Evolutionary conservation across 371 early-diverging fungal species (phyloP).

Genomic region (Mortierella sp.): DNA sequence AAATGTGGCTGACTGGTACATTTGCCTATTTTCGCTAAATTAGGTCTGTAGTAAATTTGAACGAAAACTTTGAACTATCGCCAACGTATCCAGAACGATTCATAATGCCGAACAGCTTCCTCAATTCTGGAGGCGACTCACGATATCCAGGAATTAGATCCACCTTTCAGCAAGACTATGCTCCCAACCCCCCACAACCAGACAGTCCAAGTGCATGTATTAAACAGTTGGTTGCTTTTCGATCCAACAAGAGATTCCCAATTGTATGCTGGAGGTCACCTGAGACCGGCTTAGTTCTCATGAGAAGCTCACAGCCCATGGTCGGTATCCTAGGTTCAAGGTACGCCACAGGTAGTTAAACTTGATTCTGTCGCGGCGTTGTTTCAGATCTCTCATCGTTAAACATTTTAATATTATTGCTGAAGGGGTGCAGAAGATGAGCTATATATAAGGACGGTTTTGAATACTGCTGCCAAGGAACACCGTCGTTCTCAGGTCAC

Average conservation of each 20-base stretch:
- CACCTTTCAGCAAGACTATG: background rate
- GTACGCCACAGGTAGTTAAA: constrained; percentile 8
- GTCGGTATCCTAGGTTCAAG: constrained; percentile 50
- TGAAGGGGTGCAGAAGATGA: constrained; percentile 49
- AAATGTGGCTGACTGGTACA: background rate
- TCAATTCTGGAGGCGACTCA: constrained; percentile 1
- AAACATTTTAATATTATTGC: background rate
- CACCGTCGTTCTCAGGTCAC: background rate
- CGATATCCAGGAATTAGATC: background rate
- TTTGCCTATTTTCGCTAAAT: background rate
- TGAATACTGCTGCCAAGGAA: constrained; percentile 35
- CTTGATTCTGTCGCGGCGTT: background rate
- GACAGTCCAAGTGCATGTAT: constrained; percentile 19
- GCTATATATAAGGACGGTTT: constrained; percentile 33
- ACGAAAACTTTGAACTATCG: constrained; percentile 35
- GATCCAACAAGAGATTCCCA: constrained; percentile 46
- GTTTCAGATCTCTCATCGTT: background rate
- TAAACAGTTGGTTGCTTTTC: constrained; percentile 33
- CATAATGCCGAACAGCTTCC: constrained; percentile 36
- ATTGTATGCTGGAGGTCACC: constrained; percentile 47
- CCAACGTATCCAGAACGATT: constrained; percentile 47
- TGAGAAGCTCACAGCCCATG: constrained; percentile 55
- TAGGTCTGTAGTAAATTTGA: constrained; percentile 38
- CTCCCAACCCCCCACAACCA: background rate
- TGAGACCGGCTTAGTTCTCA: constrained; percentile 27